Percentiles rank a stretch among this genome's conserved stretches.
These are phyloP conservation scores for Capniomyces stellatus DNA, from an alignment of 371 early-diverging fungal species.

Conservation along the genomic window DNA sequence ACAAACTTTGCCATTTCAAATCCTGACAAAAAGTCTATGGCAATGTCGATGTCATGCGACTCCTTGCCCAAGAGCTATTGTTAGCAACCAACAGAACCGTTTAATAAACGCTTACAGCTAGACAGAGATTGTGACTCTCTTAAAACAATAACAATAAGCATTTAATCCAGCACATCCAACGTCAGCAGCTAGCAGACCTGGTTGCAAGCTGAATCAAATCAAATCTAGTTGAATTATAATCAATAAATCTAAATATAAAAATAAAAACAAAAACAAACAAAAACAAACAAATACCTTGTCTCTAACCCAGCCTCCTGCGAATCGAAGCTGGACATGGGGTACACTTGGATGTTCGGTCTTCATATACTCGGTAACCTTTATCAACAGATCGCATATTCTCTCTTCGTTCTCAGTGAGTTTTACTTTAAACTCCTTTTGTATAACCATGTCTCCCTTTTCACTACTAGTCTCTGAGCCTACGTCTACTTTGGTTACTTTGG, in stretches of 20 bases:
- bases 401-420: conserved; percentile 33
- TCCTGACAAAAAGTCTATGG: conserved; percentile 90
- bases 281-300: conserved; percentile 40
- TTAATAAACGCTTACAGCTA: no score
- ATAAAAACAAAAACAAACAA: background rate
- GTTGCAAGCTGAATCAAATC: no score
- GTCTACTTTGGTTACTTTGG: no score
- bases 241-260: background rate
- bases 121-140: no score
- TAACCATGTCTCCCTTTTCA: no score
- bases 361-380: conserved; percentile 33
- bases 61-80: conserved; percentile 59
- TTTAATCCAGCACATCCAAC: no score
- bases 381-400: conserved; percentile 40
- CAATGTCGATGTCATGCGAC: conserved; percentile 92
- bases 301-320: conserved; percentile 98
- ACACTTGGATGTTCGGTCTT: conserved; percentile 27
- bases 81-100: no score
- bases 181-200: no score
- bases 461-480: no score
- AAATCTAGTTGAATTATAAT: no score
- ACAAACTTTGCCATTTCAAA: conserved; percentile 76
- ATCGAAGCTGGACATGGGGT: conserved; percentile 51
- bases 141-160: no score
- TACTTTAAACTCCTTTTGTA: no score